phyloP scores from a whole-genome alignment of 139 green algal genomes.

The Spirogloea muscicola region DNA sequence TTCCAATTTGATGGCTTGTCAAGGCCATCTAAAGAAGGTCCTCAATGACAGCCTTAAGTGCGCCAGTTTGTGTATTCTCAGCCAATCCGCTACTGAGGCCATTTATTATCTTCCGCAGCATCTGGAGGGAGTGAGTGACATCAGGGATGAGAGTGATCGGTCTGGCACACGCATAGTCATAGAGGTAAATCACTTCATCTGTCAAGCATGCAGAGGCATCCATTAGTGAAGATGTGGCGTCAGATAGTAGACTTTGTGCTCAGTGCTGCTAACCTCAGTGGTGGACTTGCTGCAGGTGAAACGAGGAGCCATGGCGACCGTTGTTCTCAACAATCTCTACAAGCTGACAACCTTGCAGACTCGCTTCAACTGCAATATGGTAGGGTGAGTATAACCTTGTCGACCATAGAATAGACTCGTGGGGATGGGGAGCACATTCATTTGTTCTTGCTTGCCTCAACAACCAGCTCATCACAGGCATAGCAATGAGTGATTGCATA shows the following conservation, averaged over 20 bases:
- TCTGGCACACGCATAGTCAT: conserved; percentile 86
- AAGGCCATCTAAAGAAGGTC: too few relatives aligned
- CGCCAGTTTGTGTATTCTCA: too few relatives aligned
- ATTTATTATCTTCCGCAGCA: too few relatives aligned
- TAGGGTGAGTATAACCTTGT: conserved; percentile 50
- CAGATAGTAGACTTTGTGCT: not conserved
- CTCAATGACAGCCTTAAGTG: too few relatives aligned
- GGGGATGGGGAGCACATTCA: too few relatives aligned
- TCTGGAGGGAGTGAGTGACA: conserved; percentile 71
- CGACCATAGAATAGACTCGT: too few relatives aligned
- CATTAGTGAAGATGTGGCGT: not conserved
- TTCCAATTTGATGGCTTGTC: too few relatives aligned
- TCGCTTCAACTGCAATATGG: conserved; percentile 76
- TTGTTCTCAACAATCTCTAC: conserved; percentile 74
- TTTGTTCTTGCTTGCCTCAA: not conserved
- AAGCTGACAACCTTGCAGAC: conserved; percentile 77
- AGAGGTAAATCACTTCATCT: conserved; percentile 58
- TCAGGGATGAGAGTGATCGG: conserved; percentile 92
- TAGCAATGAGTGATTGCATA: not conserved
- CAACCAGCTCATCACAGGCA: not conserved
- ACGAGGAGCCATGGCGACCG: conserved; percentile 1
- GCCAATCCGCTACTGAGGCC: not conserved
- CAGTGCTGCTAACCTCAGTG: conserved; percentile 13
- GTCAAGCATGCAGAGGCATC: not conserved
- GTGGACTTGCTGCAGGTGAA: conserved; percentile 12